Evolutionary conservation across 2,329 filamentous ascomycete genomes (phyloP), one percentile per base, ranked within the genome.

Genomic region (Macrophomina pseudophaseolina): DNA sequence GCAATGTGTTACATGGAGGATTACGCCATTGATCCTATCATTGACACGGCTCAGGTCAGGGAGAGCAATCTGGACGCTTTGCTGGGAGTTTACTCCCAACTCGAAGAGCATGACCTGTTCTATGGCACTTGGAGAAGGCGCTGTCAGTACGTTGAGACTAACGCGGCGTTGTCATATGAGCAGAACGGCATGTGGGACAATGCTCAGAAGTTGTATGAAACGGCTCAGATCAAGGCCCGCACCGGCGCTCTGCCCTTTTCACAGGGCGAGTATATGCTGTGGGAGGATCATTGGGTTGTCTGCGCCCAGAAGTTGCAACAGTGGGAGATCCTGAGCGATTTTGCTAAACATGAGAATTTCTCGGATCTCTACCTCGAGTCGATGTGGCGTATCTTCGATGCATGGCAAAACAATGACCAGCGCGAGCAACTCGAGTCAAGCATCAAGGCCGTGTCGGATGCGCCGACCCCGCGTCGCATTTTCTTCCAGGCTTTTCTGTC

Each of bases 171-270:
- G 7, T 99, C 95, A 0, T 99, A 97, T 72, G 96, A 99, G 80
- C 96, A 99, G 76, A 97, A 97, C 73, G 95, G 95, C 56, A 97
- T 98, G 87, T 99, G 95, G 96, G 95, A 99, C 74, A 98, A 98
- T 80, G 94, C 96, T 1, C 96, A 99, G 80, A 91, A 92, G 74
- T 90, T 97, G 82, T 99, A 98, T 78, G 95, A 99, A 79, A 90
- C 90, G 66, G 95, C 96, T 0, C 96, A 99, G 79, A 93, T 99
- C 77, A 99, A 98, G 78, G 95, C 96, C 52, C 88, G 96, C 54
- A 98, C 94, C 0, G 95, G 94, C 62, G 92, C 94, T n/a, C 88
- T 98, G 68, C 94, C 95, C 0, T 98, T 97, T 78, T 97, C 94
- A 0, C 92, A 96, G 73, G 93, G 90, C 38, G 95, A 99, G 79